These are phyloP conservation scores for Colletotrichum sp. DNA, from an alignment of 2,329 filamentous ascomycete genomes.

Conservation along the genomic window DNA sequence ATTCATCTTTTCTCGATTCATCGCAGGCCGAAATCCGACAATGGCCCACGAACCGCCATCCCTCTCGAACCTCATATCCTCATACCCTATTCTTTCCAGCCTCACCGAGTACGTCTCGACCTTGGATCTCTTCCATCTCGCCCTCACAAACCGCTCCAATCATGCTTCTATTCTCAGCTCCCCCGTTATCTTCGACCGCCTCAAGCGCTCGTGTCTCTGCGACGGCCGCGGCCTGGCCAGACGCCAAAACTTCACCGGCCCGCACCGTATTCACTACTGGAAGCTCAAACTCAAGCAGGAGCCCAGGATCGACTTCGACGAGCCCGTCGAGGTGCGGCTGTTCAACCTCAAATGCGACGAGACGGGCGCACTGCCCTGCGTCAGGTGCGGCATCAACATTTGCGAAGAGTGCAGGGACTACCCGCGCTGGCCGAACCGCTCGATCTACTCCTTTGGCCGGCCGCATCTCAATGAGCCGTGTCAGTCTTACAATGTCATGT, in stretches of 20 bases:
- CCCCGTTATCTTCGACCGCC: neutral
- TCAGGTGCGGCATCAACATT: conserved; percentile 2
- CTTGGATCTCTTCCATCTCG: conserved; percentile 3
- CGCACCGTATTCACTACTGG: neutral
- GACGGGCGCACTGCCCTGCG: neutral
- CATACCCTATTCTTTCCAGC: conserved; percentile 1
- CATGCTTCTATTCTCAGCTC: conserved; percentile 1
- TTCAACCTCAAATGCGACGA: conserved; percentile 9
- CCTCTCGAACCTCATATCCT: neutral
- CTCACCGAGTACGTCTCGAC: conserved; percentile 7
- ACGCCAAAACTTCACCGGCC: neutral
- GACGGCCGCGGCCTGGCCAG: conserved; percentile 9
- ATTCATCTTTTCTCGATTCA: accelerated
- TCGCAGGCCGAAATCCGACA: too few relatives aligned
- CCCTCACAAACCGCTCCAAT: neutral
- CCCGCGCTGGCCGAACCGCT: neutral
- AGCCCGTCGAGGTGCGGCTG: conserved; percentile 8
- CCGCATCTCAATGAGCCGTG: neutral
- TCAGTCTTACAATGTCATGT: conserved; percentile 7
- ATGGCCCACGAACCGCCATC: neutral
- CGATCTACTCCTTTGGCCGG: neutral
- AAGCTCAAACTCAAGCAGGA: neutral
- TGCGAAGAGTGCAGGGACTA: conserved; percentile 19
- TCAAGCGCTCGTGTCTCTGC: conserved; percentile 4
- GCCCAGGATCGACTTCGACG: neutral